Conservation (phyloP, 352 stramenopile genomes). For the Globisporangium carolinianum region DNA sequence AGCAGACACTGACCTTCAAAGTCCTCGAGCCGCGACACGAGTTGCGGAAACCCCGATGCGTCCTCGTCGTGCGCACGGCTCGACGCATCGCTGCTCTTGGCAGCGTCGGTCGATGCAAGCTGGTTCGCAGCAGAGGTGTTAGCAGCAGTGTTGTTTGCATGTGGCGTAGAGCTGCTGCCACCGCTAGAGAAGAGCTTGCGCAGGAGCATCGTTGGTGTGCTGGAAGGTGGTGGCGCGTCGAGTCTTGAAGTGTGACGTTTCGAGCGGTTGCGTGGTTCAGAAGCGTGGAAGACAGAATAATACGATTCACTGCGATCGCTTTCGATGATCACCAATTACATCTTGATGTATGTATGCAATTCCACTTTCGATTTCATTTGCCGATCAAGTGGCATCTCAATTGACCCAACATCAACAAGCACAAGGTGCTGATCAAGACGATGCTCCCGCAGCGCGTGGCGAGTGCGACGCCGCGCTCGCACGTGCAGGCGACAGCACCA, state of each 20-base stretch:
- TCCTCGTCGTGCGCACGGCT: background rate
- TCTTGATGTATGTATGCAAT: too few relatives aligned
- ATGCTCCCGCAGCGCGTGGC: slow-evolving; percentile 16
- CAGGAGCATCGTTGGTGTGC: slow-evolving; percentile 22
- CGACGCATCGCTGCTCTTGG: background rate
- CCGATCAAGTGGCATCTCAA: background rate
- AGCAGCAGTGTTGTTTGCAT: background rate
- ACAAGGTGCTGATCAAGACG: background rate
- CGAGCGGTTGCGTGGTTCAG: too few relatives aligned
- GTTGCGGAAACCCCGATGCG: slow-evolving; percentile 17
- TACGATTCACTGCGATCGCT: too few relatives aligned
- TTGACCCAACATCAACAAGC: background rate
- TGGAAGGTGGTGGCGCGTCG: too few relatives aligned
- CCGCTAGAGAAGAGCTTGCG: slow-evolving; percentile 43
- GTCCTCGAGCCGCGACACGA: slow-evolving; percentile 23
- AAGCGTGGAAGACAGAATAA: too few relatives aligned
- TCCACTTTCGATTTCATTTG: too few relatives aligned
- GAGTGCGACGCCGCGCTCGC: slow-evolving; percentile 8
- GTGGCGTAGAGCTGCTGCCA: background rate
- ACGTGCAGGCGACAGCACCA: slow-evolving; percentile 6
- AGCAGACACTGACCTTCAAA: slow-evolving; percentile 26
- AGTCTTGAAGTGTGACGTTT: too few relatives aligned
- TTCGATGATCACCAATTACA: too few relatives aligned
- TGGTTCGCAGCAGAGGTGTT: background rate
- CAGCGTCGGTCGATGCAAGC: background rate